Percentiles rank a stretch among this genome's conserved stretches.
Conservation (phyloP, 768 basidiomycete genomes). For the Termitomyces sp. region DNA sequence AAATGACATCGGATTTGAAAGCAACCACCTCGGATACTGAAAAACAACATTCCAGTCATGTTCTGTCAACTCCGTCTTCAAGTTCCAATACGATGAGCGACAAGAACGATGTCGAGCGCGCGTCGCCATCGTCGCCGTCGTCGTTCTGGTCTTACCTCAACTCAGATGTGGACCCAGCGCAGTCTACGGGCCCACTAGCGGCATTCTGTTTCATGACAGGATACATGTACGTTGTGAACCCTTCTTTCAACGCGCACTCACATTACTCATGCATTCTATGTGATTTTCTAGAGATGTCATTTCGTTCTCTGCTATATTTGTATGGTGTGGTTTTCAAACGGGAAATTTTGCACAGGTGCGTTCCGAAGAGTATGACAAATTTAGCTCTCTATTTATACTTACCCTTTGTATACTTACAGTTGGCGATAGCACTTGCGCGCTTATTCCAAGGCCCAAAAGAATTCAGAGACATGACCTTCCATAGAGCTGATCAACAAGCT, state of each 20-base stretch:
- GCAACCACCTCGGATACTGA: background rate
- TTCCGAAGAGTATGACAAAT: background rate
- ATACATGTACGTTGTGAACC: conserved; percentile 51
- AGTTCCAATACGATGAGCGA: conserved; percentile 3
- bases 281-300: conserved; percentile 55
- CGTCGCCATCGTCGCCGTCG: background rate
- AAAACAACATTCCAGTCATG: background rate
- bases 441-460: conserved; percentile 55
- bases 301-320: conserved; percentile 74
- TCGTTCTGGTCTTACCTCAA: conserved; percentile 36
- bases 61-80: background rate
- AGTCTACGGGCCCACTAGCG: conserved; percentile 51
- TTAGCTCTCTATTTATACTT: background rate
- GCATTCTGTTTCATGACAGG: conserved; percentile 81
- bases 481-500: conserved; percentile 80
- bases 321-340: conserved; percentile 87
- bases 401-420: conserved; percentile 34
- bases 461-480: conserved; percentile 59
- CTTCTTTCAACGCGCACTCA: background rate
- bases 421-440: conserved; percentile 77
- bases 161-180: conserved; percentile 50
- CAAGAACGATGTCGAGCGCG: conserved; percentile 11
- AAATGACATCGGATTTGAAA: conserved; percentile 1
- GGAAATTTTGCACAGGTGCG: conserved; percentile 70
- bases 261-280: background rate